A percentile compares a stretch with the other conserved stretches of the same genome.
These are phyloP conservation scores for Bacidia rubella DNA, from an alignment of 495 filamentous ascomycete species.

Conservation along the genomic window DNA sequence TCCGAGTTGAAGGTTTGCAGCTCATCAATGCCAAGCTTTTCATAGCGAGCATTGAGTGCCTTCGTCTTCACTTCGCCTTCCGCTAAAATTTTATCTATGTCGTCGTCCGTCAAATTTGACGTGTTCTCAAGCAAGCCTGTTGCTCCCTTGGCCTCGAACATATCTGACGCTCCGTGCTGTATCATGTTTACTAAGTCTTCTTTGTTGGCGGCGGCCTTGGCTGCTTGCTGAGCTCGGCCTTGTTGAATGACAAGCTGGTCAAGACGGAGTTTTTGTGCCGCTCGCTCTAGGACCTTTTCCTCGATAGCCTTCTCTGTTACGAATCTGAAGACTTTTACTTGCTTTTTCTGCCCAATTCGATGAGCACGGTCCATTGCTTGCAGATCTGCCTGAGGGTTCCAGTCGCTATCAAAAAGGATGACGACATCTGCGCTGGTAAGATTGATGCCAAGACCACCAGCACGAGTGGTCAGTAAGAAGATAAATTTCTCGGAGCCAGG, in stretches of 20 bases:
- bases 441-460: constrained; percentile 97
- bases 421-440: constrained; percentile 93
- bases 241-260: constrained; percentile 99
- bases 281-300: constrained; percentile 94
- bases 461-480: constrained; percentile 93
- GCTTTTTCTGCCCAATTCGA: constrained; percentile 97
- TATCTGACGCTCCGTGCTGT: constrained; percentile 90
- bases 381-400: constrained; percentile 97
- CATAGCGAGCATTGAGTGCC: constrained; percentile 81
- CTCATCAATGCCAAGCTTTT: constrained; percentile 96
- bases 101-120: constrained; percentile 61
- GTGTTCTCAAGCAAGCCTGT: constrained; percentile 41
- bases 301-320: constrained; percentile 97
- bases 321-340: constrained; percentile 90
- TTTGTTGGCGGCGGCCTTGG: constrained; percentile 79
- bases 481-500: constrained; percentile 91
- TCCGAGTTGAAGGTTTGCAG: constrained; percentile 96
- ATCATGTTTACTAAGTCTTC: constrained; percentile 97
- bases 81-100: constrained; percentile 76
- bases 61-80: constrained; percentile 83
- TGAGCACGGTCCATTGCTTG: constrained; percentile 98
- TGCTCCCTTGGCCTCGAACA: constrained; percentile 60
- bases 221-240: constrained; percentile 83
- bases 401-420: constrained; percentile 96
- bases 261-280: constrained; percentile 90